Conservation (phyloP, 1,284 basidiomycete species). For the Bothia castanella region DNA sequence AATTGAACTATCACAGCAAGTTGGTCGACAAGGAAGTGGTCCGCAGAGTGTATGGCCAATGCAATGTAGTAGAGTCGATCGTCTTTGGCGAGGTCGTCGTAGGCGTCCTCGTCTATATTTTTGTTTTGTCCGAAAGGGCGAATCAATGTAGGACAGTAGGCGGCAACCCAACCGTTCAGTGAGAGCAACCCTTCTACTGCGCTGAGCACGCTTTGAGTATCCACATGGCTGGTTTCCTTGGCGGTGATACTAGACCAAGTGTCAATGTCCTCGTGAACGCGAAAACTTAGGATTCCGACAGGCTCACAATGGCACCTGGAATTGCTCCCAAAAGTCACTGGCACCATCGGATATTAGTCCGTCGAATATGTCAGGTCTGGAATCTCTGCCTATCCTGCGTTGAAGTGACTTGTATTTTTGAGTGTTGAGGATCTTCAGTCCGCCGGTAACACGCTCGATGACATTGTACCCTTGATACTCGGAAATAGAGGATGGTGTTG, state of each 20-base stretch:
- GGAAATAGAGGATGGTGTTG: conserved; percentile 16
- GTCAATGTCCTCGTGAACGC: conserved; percentile 1
- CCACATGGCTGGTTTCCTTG: conserved; percentile 79
- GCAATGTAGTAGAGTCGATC: conserved; percentile 91
- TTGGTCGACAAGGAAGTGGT: conserved; percentile 96
- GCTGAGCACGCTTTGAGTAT: conserved; percentile 80
- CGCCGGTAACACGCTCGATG: conserved; percentile 77
- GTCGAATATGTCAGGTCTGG: conserved; percentile 75
- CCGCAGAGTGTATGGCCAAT: conserved; percentile 91
- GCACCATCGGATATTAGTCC: conserved; percentile 73
- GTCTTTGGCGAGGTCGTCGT: conserved; percentile 78
- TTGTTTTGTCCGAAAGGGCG: conserved; percentile 89
- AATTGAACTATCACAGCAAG: conserved; percentile 93
- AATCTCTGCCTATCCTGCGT: conserved; percentile 78
- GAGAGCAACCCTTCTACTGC: conserved; percentile 88
- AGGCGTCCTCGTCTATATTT: conserved; percentile 77
- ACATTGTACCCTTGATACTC: conserved; percentile 51
- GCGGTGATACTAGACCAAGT: conserved; percentile 59
- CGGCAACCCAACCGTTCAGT: conserved; percentile 99
- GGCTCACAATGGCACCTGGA: conserved; percentile 83
- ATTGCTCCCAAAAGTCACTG: conserved; percentile 85
- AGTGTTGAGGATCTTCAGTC: conserved; percentile 79
- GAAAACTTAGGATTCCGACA: neutral
- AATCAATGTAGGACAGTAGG: conserved; percentile 83
- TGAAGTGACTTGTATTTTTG: conserved; percentile 86